phyloP scores from a whole-genome alignment of 1,284 basidiomycete species.

The Abortiporus biennis region DNA sequence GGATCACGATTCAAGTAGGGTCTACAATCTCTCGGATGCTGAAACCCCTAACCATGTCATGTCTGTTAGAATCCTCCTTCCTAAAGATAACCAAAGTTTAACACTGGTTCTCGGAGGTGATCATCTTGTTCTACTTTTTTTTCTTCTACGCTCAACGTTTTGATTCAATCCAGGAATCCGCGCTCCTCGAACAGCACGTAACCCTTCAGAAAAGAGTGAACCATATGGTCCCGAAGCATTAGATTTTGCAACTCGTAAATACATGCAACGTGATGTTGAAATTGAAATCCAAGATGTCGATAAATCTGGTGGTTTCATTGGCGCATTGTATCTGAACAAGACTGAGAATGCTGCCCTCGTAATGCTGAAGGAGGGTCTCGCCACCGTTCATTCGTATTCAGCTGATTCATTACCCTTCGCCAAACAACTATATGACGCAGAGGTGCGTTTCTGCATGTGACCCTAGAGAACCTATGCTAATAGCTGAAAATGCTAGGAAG shows the following conservation, averaged over 20 bases:
- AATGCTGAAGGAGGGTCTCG: slow-evolving; percentile 83
- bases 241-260: slow-evolving; percentile 75
- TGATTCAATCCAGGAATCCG: slow-evolving; percentile 60
- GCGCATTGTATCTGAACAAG: slow-evolving; percentile 77
- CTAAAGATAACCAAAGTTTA: slow-evolving; percentile 88
- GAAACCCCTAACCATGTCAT: background rate
- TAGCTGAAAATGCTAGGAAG: slow-evolving; percentile 53
- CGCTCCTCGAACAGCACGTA: slow-evolving; percentile 78
- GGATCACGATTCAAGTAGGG: slow-evolving; percentile 90
- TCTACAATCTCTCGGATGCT: background rate
- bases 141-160: slow-evolving; percentile 7
- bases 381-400: slow-evolving; percentile 83
- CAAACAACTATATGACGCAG: slow-evolving; percentile 78
- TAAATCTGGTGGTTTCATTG: slow-evolving; percentile 96
- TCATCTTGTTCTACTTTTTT: slow-evolving; percentile 12
- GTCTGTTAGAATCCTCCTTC: slow-evolving; percentile 63
- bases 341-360: slow-evolving; percentile 81
- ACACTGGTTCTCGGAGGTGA: slow-evolving; percentile 84
- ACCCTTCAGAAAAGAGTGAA: slow-evolving; percentile 82
- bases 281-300: slow-evolving; percentile 87
- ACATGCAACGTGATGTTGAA: slow-evolving; percentile 95
- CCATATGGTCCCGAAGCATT: slow-evolving; percentile 83
- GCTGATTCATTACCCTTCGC: slow-evolving; percentile 79
- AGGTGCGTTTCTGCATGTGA: slow-evolving; percentile 51
- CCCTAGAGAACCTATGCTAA: too few relatives aligned